Percentiles rank a stretch among this genome's conserved stretches.
phyloP scores from a whole-genome alignment of 805 yeast species.

The Kodamaea hsintzibuensis region DNA sequence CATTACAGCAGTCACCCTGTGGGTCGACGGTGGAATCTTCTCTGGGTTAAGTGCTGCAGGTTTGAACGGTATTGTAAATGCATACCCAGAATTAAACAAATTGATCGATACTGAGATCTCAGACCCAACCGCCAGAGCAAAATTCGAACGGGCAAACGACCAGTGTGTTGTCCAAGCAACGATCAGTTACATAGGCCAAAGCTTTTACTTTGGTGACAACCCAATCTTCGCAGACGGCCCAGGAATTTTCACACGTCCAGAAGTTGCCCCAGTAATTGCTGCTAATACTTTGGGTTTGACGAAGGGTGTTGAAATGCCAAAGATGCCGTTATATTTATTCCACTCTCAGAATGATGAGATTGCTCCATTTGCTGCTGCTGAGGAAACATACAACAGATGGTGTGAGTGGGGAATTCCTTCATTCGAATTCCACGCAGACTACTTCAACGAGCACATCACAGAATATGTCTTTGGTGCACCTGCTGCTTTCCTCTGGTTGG shows the following conservation, averaged over 20 bases:
- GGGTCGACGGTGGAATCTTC: slow-evolving; percentile 24
- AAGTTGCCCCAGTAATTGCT: slow-evolving; percentile 14
- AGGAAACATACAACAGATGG: slow-evolving; percentile 12
- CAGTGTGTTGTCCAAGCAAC: slow-evolving; percentile 1
- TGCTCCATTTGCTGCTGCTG: slow-evolving; percentile 10
- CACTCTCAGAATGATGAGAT: slow-evolving; percentile 12
- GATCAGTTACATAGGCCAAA: not conserved
- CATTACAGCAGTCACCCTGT: slow-evolving; percentile 26
- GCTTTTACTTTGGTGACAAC: slow-evolving; percentile 14
- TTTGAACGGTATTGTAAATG: slow-evolving; percentile 30
- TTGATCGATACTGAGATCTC: not conserved
- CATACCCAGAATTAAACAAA: slow-evolving; percentile 25
- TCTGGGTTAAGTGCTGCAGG: slow-evolving; percentile 33
- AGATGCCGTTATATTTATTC: slow-evolving; percentile 12
- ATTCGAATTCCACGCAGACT: slow-evolving; percentile 9
- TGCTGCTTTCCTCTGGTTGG: slow-evolving; percentile 20
- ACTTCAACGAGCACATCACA: slow-evolving; percentile 15
- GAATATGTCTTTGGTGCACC: slow-evolving; percentile 15
- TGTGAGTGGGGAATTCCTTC: slow-evolving; percentile 11
- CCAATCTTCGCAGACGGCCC: slow-evolving; percentile 16
- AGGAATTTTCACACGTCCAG: slow-evolving; percentile 14
- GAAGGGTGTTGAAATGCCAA: slow-evolving; percentile 12
- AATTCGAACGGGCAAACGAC: slow-evolving; percentile 1
- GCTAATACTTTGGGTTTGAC: slow-evolving; percentile 22
- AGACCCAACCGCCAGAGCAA: not conserved